Evolutionary conservation across 176 grass and related monocot species (phyloP).

Genomic region (Oryza glumipatula): DNA sequence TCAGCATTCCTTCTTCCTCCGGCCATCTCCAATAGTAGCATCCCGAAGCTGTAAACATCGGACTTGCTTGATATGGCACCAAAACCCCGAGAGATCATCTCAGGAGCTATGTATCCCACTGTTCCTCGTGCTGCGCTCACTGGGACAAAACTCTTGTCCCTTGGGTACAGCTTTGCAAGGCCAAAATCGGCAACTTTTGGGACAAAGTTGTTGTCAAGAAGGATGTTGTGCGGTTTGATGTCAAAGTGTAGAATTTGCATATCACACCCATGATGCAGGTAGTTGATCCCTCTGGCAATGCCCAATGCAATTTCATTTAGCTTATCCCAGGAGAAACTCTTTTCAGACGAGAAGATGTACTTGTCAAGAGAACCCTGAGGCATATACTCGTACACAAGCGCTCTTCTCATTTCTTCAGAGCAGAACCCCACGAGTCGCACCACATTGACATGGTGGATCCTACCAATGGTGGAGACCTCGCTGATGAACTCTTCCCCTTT

Average conservation of each 20-base stretch:
- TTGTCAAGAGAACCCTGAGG: slow-evolving; percentile 37
- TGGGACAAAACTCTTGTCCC: background rate
- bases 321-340: background rate
- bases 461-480: slow-evolving; percentile 55
- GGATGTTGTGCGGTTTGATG: slow-evolving; percentile 62
- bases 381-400: slow-evolving; percentile 58
- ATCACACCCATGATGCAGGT: background rate
- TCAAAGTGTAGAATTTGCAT: background rate
- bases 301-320: background rate
- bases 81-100: slow-evolving; percentile 53
- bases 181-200: slow-evolving; percentile 39
- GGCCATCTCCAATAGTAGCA: slow-evolving; percentile 58
- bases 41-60: slow-evolving; percentile 59
- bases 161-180: background rate
- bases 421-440: slow-evolving; percentile 42
- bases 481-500: background rate
- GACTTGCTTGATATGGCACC: slow-evolving; percentile 49
- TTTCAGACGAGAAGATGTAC: background rate
- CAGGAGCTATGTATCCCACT: slow-evolving; percentile 57
- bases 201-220: slow-evolving; percentile 46
- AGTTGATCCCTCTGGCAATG: background rate
- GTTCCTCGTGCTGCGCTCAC: slow-evolving; percentile 19
- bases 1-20: slow-evolving; percentile 40
- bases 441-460: slow-evolving; percentile 61
- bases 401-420: slow-evolving; percentile 38